Percentiles rank a stretch among this genome's conserved stretches.
These are phyloP conservation scores for Hypoxylon intermedium DNA, from an alignment of 495 filamentous ascomycete genomes.

Conservation along the genomic window DNA sequence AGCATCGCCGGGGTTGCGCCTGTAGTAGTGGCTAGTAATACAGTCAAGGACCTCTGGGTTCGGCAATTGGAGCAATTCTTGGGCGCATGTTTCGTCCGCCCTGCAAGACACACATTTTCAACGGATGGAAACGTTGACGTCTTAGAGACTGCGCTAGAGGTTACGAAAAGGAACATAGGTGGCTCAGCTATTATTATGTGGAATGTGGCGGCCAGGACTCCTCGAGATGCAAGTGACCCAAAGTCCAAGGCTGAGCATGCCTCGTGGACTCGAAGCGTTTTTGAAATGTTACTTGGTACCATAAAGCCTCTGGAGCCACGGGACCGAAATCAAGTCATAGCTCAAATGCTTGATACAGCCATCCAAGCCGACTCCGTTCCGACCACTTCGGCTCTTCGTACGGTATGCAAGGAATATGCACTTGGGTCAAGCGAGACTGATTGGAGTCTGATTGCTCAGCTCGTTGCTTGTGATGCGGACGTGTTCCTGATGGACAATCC, in stretches of 20 bases:
- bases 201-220: slow-evolving; percentile 63
- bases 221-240: slow-evolving; percentile 60
- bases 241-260: slow-evolving; percentile 63
- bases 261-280: slow-evolving; percentile 71
- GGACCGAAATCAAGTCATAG: slow-evolving; percentile 33
- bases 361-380: slow-evolving; percentile 37
- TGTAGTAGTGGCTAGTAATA: slow-evolving; percentile 17
- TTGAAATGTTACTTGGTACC: slow-evolving; percentile 51
- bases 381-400: slow-evolving; percentile 44
- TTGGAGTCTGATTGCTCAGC: slow-evolving; percentile 67
- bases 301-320: slow-evolving; percentile 15
- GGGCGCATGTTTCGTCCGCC: slow-evolving; percentile 73
- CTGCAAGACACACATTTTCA: slow-evolving; percentile 65
- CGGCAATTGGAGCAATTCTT: slow-evolving; percentile 66
- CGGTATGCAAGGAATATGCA: slow-evolving; percentile 51
- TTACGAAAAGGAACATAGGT: slow-evolving; percentile 40
- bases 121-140: slow-evolving; percentile 48
- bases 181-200: slow-evolving; percentile 60
- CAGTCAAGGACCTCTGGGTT: slow-evolving; percentile 42
- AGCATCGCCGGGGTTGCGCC: slow-evolving; percentile 27
- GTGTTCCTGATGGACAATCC: slow-evolving; percentile 61
- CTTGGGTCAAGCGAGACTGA: slow-evolving; percentile 51
- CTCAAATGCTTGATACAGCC: slow-evolving; percentile 37
- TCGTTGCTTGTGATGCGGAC: slow-evolving; percentile 71
- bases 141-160: slow-evolving; percentile 43